phyloP scores from a whole-genome alignment of 2,329 filamentous ascomycete genomes.

The Aspergillus pseudoglaucus region DNA sequence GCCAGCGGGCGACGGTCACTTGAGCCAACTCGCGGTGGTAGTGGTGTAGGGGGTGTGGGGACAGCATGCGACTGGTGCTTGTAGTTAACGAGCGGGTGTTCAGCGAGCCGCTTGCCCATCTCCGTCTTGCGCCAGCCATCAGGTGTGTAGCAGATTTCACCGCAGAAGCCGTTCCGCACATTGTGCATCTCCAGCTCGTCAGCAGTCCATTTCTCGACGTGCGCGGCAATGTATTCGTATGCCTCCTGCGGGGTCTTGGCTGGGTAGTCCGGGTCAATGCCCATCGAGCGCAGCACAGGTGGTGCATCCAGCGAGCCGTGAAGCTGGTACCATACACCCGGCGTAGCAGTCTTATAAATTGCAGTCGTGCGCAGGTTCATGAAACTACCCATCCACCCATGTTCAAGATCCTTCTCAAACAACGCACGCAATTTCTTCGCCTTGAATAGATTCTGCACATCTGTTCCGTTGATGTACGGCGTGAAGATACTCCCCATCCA shows the following conservation, averaged over 20 bases:
- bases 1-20: conserved; percentile 19
- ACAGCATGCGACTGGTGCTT: conserved; percentile 23
- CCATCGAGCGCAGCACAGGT: conserved; percentile 38
- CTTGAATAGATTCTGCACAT: conserved; percentile 18
- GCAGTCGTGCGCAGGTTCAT: conserved; percentile 36
- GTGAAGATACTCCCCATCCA: conserved; percentile 36
- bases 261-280: conserved; percentile 27
- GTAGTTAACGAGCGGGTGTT: conserved; percentile 38
- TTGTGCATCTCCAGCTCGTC: conserved; percentile 34
- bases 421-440: conserved; percentile 20
- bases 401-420: conserved; percentile 30
- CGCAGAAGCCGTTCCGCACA: conserved; percentile 32
- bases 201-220: conserved; percentile 22
- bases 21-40: background rate
- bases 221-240: conserved; percentile 6
- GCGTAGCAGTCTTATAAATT: conserved; percentile 41
- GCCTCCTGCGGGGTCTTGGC: conserved; percentile 1
- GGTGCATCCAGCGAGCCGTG: conserved; percentile 42
- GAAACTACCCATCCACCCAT: conserved; percentile 23
- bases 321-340: conserved; percentile 41
- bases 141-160: conserved; percentile 36
- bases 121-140: conserved; percentile 34
- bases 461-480: conserved; percentile 29
- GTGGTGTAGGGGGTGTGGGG: conserved; percentile 23
- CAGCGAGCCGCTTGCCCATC: conserved; percentile 37